These are phyloP conservation scores for Penicillium hesseltinei DNA, from an alignment of 2,329 filamentous ascomycete genomes.

Conservation along the genomic window DNA sequence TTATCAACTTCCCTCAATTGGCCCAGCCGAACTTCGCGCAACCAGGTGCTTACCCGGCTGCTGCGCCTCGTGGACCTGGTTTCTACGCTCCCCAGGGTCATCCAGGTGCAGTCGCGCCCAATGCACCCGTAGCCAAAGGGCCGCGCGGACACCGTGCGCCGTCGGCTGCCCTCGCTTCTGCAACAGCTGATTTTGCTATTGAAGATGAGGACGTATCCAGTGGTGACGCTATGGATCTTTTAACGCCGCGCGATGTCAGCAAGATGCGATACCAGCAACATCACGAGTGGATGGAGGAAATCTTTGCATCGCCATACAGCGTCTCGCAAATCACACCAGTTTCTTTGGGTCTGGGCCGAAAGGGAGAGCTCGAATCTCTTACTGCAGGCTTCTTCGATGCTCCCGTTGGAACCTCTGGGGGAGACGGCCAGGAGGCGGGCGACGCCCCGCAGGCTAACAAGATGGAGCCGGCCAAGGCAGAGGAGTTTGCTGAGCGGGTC, in stretches of 20 bases:
- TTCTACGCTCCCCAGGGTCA: conserved; percentile 35
- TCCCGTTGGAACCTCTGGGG: conserved; percentile 37
- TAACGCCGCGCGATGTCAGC: conserved; percentile 87
- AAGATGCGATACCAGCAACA: conserved; percentile 86
- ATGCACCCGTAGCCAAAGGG: conserved; percentile 30
- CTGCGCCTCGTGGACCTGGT: conserved; percentile 38
- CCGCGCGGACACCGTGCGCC: conserved; percentile 47
- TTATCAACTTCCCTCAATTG: conserved; percentile 65
- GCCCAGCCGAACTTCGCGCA: conserved; percentile 54
- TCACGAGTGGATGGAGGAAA: conserved; percentile 98
- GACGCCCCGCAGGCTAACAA: conserved; percentile 52
- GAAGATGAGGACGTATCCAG: conserved; percentile 87
- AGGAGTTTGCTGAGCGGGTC: conserved; percentile 79
- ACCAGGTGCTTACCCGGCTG: conserved; percentile 43
- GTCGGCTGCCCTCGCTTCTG: conserved; percentile 35
- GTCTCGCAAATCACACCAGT: conserved; percentile 81
- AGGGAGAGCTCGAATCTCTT: conserved; percentile 75
- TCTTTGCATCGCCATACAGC: conserved; percentile 85
- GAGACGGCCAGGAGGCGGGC: conserved; percentile 31
- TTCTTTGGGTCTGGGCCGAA: conserved; percentile 80
- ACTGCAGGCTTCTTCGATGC: conserved; percentile 83
- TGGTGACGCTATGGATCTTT: conserved; percentile 84
- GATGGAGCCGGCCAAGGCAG: conserved; percentile 72
- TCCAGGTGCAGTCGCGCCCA: conserved; percentile 27
- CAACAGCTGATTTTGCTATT: conserved; percentile 51